Evolutionary conservation across 305 asterid genomes (phyloP).

Genomic region (Plantago coronopus): DNA sequence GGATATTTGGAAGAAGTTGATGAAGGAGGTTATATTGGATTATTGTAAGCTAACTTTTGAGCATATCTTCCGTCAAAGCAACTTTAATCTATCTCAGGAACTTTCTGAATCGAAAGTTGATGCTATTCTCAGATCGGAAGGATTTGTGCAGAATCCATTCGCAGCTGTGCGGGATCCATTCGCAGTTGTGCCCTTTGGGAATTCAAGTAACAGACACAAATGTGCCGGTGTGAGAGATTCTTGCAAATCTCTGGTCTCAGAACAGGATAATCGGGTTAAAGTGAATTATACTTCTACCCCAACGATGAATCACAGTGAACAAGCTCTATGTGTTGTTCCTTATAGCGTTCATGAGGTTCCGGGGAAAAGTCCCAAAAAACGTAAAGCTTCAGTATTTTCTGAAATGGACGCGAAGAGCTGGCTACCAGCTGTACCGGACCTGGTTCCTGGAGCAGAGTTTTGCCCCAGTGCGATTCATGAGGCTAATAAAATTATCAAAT

Average conservation of each 20-base stretch:
- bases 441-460: constrained; percentile 37
- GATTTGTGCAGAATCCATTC: constrained; percentile 21
- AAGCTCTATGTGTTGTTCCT: no score
- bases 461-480: constrained; percentile 43
- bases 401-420: constrained; percentile 28
- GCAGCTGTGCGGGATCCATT: constrained; percentile 23
- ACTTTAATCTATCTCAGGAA: constrained; percentile 30
- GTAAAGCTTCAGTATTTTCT: constrained; percentile 15
- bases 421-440: constrained; percentile 37
- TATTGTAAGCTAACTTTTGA: constrained; percentile 39
- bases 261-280: no score
- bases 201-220: no score
- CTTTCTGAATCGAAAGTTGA: constrained; percentile 40
- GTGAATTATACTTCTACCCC: no score
- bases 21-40: constrained; percentile 43
- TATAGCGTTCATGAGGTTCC: no score
- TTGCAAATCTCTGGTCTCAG: no score
- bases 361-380: constrained; percentile 26
- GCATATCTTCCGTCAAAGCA: constrained; percentile 35
- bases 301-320: no score
- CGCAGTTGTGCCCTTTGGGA: constrained; percentile 22
- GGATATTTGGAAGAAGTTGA: constrained; percentile 51
- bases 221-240: no score
- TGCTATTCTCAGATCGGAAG: constrained; percentile 27
- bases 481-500: constrained; percentile 22